These are phyloP conservation scores for Zymoseptoria pseudotritici DNA, from an alignment of 2,329 filamentous ascomycete species.

Conservation along the genomic window DNA sequence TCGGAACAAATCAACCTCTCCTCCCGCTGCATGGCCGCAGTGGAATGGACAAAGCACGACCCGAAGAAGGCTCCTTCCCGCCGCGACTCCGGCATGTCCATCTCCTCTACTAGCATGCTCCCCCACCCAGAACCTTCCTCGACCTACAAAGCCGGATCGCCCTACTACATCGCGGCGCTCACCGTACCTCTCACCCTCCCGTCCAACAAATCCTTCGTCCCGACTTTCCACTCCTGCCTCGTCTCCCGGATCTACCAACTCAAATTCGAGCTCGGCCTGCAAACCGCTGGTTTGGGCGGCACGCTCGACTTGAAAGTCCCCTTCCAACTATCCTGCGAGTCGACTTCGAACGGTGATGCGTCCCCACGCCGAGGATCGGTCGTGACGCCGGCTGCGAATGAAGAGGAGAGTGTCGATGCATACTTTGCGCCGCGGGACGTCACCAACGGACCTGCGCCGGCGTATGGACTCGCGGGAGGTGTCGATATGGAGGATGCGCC, in stretches of 20 bases:
- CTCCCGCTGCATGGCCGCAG: conserved; percentile 49
- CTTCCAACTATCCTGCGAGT: conserved; percentile 34
- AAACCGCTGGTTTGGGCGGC: conserved; percentile 41
- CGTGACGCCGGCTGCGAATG: conserved; percentile 15
- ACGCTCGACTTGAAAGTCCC: conserved; percentile 38
- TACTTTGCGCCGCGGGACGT: conserved; percentile 28
- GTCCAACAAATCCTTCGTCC: conserved; percentile 52
- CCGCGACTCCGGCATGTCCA: conserved; percentile 35
- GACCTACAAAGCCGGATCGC: conserved; percentile 36
- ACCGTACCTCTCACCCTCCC: conserved; percentile 58
- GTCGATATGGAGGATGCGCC: conserved; percentile 15
- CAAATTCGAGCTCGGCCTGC: conserved; percentile 50
- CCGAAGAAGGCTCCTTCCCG: conserved; percentile 22
- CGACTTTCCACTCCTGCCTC: conserved; percentile 64
- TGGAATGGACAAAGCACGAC: conserved; percentile 44
- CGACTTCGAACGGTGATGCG: conserved; percentile 7
- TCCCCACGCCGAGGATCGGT: conserved; percentile 10
- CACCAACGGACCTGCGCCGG: background rate
- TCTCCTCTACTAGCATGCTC: conserved; percentile 14
- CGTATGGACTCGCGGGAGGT: background rate
- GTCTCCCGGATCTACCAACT: conserved; percentile 57
- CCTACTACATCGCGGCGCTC: conserved; percentile 56
- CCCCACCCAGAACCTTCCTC: conserved; percentile 26
- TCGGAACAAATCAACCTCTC: conserved; percentile 47
- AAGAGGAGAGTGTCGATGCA: conserved; percentile 22